Conservation (phyloP, 208 protist genomes). For the Wallacemonas sp. region DNA sequence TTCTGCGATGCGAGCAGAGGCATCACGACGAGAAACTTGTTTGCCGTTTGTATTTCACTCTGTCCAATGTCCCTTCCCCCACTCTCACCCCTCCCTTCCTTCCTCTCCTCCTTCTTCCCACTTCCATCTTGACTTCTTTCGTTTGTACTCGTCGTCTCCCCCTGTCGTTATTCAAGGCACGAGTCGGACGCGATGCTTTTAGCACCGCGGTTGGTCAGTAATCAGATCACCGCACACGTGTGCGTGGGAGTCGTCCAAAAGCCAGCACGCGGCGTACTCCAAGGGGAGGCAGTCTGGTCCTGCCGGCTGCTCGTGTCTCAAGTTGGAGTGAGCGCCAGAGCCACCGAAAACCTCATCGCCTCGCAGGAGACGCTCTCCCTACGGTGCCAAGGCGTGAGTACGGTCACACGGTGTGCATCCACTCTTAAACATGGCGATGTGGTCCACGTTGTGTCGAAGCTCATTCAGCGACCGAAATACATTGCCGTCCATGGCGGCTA, state of each 20-base stretch:
- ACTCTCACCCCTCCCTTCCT: too few species aligned
- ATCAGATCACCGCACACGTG: constrained; percentile 53
- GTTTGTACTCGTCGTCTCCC: not conserved
- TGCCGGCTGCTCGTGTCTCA: constrained; percentile 76
- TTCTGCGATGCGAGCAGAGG: too few species aligned
- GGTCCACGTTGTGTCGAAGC: constrained; percentile 82
- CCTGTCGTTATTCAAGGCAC: too few species aligned
- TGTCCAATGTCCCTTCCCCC: too few species aligned
- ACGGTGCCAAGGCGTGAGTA: constrained; percentile 58
- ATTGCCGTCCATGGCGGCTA: constrained; percentile 76
- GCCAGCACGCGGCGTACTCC: constrained; percentile 55
- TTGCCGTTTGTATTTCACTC: too few species aligned
- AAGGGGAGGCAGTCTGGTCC: constrained; percentile 73
- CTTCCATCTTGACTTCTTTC: not conserved
- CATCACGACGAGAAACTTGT: too few species aligned
- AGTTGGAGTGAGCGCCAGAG: constrained; percentile 45
- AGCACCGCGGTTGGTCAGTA: constrained; percentile 16
- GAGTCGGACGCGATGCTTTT: not conserved
- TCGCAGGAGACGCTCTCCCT: constrained; percentile 48
- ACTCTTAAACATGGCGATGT: constrained; percentile 60
- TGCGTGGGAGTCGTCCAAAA: constrained; percentile 80
- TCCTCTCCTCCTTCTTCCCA: not conserved
- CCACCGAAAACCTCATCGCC: constrained; percentile 17
- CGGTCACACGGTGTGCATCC: constrained; percentile 56
- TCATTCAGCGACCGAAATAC: constrained; percentile 75